Base-by-base conservation (phyloP, 2,329 filamentous ascomycete species). In the Chrysoporthe cubensis region DNA sequence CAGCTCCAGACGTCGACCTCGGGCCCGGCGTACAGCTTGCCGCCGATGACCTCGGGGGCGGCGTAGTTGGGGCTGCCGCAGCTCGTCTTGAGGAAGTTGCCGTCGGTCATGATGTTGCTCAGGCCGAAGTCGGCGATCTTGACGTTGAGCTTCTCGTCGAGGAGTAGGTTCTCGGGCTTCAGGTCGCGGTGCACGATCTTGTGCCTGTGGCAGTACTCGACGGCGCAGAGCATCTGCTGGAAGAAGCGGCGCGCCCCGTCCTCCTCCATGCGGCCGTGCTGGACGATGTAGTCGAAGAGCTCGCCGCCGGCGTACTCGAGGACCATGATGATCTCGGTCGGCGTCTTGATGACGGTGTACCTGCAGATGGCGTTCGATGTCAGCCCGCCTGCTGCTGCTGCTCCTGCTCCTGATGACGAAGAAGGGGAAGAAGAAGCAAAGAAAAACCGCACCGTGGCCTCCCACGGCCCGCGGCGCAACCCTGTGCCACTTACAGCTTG, bases 101-200 rank as follows among this genome's bases (percentile, higher is more conserved):
- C 96, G 77, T 99, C 96, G 0, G 96, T 98, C 96, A 99, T 99
- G 81, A 99, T 99, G 78, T 99, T 99, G 83, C 95, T 98, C 67
- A 99, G 85, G 67, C 96, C 96, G 74, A 99, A 99, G 80, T 99
- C 96, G 75, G 96, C 96, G 81, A 99, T 99, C 83, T 99, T 99
- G 80, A 99, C 95, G 75, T 99, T 97, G 76, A 97, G 90, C 69
- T 96, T 91, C 72, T 96, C 93, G 80, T 99, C 96, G 63, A 99
- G 89, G 56, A 99, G 87, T 61, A 99, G 82, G 77, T 99, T 99
- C 83, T 99, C 96, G 11, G 96, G 96, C 80, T 99, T 99, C 71
- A 99, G 82, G 78, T 99, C 96, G 78, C 96, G 91, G 80, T 99
- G 96, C 52, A 98, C 96, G 75, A 99, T 98, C 83, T 98, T 98